These are phyloP conservation scores for Licmophora abbreviata DNA, from an alignment of 108 stramenopile species.

Conservation along the genomic window DNA sequence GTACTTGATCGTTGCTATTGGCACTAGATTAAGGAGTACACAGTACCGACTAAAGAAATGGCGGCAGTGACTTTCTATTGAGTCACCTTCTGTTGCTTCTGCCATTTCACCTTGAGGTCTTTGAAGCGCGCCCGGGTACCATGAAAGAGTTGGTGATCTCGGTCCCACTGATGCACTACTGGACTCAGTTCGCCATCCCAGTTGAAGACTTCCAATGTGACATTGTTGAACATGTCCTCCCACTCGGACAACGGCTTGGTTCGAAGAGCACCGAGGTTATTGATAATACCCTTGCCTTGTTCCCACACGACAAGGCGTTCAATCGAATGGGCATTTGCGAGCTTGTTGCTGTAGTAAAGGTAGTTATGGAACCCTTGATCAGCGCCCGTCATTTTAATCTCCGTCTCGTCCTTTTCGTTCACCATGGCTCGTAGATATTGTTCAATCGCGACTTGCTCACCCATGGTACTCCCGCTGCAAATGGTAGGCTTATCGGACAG, in stretches of 20 bases:
- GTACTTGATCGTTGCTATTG: too few species aligned
- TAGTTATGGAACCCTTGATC: conserved; percentile 88
- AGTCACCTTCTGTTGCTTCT: too few species aligned
- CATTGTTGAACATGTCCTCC: conserved; percentile 51
- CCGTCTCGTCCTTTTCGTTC: conserved; percentile 66
- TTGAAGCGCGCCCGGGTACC: too few species aligned
- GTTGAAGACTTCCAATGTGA: conserved; percentile 54
- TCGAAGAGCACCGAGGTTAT: conserved; percentile 72
- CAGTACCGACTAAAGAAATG: too few species aligned
- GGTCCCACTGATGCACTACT: conserved; percentile 83
- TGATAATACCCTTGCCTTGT: conserved; percentile 77
- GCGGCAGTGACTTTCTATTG: too few species aligned
- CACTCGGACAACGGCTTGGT: conserved; percentile 52
- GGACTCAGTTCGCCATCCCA: conserved; percentile 64
- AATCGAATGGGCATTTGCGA: conserved; percentile 43
- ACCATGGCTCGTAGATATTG: conserved; percentile 73
- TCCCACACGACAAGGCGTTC: conserved; percentile 52
- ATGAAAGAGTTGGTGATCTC: conserved; percentile 46
- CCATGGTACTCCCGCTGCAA: conserved; percentile 76
- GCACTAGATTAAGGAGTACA: too few species aligned
- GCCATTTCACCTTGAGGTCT: too few species aligned
- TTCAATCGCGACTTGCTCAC: conserved; percentile 74
- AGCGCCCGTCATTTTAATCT: conserved; percentile 61
- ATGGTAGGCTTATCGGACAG: conserved; percentile 61
- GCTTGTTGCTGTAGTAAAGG: conserved; percentile 58